A percentile compares a stretch with the other conserved stretches of the same genome.
phyloP scores from a whole-genome alignment of 1,284 basidiomycete species.

The Sporisorium iseilematis-ciliati region DNA sequence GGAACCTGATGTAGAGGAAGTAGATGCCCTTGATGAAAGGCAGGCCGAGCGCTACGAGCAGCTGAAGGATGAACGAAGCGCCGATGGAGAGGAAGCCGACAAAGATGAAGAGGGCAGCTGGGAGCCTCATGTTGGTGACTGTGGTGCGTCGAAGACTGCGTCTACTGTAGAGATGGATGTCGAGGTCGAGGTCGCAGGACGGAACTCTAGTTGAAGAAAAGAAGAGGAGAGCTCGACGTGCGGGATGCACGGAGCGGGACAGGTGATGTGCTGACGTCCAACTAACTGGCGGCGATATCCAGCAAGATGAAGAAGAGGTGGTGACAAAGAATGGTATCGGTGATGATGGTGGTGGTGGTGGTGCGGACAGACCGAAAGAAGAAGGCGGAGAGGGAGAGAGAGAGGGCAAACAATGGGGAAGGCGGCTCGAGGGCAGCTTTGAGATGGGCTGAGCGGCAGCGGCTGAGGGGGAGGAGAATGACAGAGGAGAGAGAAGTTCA shows the following conservation, averaged over 20 bases:
- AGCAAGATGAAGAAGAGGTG: not conserved
- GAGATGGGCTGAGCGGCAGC: not conserved
- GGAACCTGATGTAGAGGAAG: slow-evolving; percentile 52
- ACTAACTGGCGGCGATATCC: too few relatives aligned
- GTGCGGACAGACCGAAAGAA: not conserved
- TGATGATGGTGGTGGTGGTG: slow-evolving; percentile 7
- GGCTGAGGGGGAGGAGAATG: not conserved
- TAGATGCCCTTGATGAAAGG: slow-evolving; percentile 61
- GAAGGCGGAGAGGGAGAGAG: not conserved
- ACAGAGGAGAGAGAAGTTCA: slow-evolving; percentile 33
- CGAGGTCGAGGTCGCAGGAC: not conserved
- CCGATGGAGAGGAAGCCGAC: slow-evolving; percentile 59
- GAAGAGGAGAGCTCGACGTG: slow-evolving; percentile 13
- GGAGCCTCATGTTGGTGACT: slow-evolving; percentile 33
- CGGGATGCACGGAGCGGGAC: slow-evolving; percentile 25
- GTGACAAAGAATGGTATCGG: slow-evolving; percentile 7
- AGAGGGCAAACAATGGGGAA: not conserved
- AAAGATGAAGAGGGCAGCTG: slow-evolving; percentile 38
- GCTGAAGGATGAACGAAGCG: slow-evolving; percentile 60
- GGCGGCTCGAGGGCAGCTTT: not conserved
- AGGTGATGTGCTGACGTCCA: not conserved
- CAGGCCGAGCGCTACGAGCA: slow-evolving; percentile 55
- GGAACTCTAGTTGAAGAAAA: not conserved
- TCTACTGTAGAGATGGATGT: not conserved
- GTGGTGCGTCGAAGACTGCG: not conserved